These are phyloP conservation scores for Quillaja saponaria DNA, from an alignment of 306 rosid genomes.

Conservation along the genomic window DNA sequence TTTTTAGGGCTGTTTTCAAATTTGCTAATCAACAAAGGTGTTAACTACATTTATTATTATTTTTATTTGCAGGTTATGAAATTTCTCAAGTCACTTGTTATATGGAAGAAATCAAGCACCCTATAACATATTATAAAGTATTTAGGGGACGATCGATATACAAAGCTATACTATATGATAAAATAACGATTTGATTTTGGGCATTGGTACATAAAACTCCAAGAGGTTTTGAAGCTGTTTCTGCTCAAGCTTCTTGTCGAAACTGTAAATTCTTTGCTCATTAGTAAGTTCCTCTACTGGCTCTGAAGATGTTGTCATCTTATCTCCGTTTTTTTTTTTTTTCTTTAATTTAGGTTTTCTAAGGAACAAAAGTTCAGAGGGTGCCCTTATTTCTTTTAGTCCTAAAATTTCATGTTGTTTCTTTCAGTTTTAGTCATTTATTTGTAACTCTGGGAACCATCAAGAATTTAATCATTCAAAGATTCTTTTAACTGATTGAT, in stretches of 20 bases:
- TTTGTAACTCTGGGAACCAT: no score
- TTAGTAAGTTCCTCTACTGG: slow-evolving; percentile 29
- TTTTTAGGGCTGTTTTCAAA: no score
- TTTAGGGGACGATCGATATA: slow-evolving; percentile 43
- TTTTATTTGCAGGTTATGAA: slow-evolving; percentile 69
- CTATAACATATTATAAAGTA: slow-evolving; percentile 48
- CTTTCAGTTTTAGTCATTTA: slow-evolving; percentile 40
- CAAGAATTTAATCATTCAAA: no score
- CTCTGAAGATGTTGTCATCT: slow-evolving; percentile 9
- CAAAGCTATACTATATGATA: slow-evolving; percentile 36
- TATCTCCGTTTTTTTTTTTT: not conserved
- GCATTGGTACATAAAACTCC: slow-evolving; percentile 33
- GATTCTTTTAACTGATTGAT: no score
- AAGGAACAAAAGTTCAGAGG: slow-evolving; percentile 23
- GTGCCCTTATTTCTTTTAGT: slow-evolving; percentile 14
- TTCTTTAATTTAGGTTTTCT: slow-evolving; percentile 1
- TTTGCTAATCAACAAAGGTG: no score
- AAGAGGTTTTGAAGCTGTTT: slow-evolving; percentile 45
- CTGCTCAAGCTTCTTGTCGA: slow-evolving; percentile 43
- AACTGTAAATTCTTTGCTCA: slow-evolving; percentile 50
- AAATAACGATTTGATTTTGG: slow-evolving; percentile 26
- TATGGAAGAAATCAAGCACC: slow-evolving; percentile 62
- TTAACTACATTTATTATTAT: no score
- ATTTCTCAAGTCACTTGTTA: slow-evolving; percentile 77
- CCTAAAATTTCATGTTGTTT: slow-evolving; percentile 22